Percentiles rank a stretch among this genome's conserved stretches.
These are phyloP conservation scores for Saccharomycopsis selenospora DNA, from an alignment of 805 yeast species.

Conservation along the genomic window DNA sequence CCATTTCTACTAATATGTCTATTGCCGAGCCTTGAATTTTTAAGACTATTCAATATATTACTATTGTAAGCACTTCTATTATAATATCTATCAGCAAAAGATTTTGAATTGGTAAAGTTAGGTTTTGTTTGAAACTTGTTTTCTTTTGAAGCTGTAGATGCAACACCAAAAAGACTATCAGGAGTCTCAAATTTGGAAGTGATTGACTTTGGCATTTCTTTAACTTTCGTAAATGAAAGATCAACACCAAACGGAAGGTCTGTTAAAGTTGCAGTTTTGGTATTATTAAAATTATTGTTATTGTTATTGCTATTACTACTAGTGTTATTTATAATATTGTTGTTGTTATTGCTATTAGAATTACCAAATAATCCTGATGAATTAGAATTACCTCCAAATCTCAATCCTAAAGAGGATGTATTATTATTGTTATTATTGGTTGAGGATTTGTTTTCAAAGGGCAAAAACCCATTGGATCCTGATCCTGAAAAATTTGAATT, in stretches of 20 bases:
- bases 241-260: constrained; percentile 21
- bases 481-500: not conserved
- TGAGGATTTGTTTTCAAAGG: constrained; percentile 6
- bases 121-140: not conserved
- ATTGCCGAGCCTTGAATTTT: constrained; percentile 10
- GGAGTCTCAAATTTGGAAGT: constrained; percentile 2
- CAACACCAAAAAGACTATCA: not conserved
- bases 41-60: constrained; percentile 14
- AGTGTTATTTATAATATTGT: not conserved
- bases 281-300: not conserved
- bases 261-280: constrained; percentile 17
- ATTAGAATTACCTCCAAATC: not conserved
- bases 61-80: constrained; percentile 1
- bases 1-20: not conserved
- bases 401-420: not conserved
- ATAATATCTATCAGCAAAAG: not conserved
- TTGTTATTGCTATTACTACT: constrained; percentile 1
- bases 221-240: constrained; percentile 7
- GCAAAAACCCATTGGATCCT: not conserved
- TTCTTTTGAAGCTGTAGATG: not conserved
- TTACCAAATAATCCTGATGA: constrained; percentile 7
- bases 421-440: not conserved
- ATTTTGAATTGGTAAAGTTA: not conserved
- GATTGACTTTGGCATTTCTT: constrained; percentile 19
- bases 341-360: not conserved